Percentiles rank a stretch among this genome's conserved stretches.
Evolutionary conservation across 768 basidiomycete species (phyloP).

Genomic region (Xerocomellus intermedius): DNA sequence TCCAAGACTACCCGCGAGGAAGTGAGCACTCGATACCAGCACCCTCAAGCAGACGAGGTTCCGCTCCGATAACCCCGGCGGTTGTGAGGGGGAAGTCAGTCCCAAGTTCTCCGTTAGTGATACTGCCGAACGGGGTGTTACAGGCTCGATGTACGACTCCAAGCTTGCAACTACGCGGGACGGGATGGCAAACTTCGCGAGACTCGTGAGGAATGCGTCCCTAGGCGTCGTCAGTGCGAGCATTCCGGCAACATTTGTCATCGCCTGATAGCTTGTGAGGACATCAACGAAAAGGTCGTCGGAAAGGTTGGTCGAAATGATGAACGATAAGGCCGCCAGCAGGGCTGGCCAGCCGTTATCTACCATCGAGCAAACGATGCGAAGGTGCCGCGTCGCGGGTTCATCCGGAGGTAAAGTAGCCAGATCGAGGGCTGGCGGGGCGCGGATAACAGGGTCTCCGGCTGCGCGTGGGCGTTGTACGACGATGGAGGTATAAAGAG

Average conservation of each 20-base stretch:
- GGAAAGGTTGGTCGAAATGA: constrained; percentile 87
- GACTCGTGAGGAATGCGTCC: constrained; percentile 87
- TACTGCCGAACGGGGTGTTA: constrained; percentile 59
- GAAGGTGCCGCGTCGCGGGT: constrained; percentile 54
- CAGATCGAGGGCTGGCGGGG: constrained; percentile 72
- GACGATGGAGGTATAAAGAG: constrained; percentile 71
- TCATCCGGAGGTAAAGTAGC: constrained; percentile 53
- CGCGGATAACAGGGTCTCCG: constrained; percentile 63
- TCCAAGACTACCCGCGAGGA: constrained; percentile 83
- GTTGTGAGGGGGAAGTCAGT: constrained; percentile 45
- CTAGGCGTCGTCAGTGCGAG: constrained; percentile 84
- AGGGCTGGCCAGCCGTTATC: constrained; percentile 91
- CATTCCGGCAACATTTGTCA: constrained; percentile 87
- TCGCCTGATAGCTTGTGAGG: constrained; percentile 74
- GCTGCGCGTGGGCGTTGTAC: constrained; percentile 62
- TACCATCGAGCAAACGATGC: constrained; percentile 72
- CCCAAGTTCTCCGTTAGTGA: constrained; percentile 69
- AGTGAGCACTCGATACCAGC: constrained; percentile 70
- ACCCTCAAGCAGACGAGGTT: constrained; percentile 91
- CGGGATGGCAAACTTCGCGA: constrained; percentile 93
- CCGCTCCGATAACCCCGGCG: constrained; percentile 80
- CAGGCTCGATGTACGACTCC: constrained; percentile 54
- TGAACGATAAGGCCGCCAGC: constrained; percentile 85
- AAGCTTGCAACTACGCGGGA: constrained; percentile 83
- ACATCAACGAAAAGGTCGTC: constrained; percentile 91